A percentile compares a stretch with the other conserved stretches of the same genome.
Evolutionary conservation across 495 filamentous ascomycete species (phyloP).

Genomic region (Diplogelasinospora grovesii): DNA sequence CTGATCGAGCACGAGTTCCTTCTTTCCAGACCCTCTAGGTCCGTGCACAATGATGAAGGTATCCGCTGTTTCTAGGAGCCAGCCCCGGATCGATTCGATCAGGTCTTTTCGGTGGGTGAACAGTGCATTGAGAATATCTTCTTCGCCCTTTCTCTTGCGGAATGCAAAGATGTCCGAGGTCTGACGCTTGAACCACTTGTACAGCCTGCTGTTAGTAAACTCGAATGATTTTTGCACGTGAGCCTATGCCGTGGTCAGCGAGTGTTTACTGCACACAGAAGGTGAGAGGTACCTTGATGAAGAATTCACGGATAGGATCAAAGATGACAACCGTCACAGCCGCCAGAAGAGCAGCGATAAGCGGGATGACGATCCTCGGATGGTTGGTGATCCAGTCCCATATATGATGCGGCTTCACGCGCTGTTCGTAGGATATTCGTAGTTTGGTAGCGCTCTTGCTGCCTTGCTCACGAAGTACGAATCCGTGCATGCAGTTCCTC

Average conservation of each 20-base stretch:
- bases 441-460: constrained; percentile 68
- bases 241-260: constrained; percentile 26
- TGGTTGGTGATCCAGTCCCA: constrained; percentile 87
- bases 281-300: constrained; percentile 52
- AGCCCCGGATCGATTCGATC: constrained; percentile 75
- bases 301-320: constrained; percentile 87
- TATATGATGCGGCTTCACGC: constrained; percentile 66
- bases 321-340: constrained; percentile 86
- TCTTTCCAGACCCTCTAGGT: constrained; percentile 85
- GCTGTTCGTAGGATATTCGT: constrained; percentile 74
- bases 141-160: constrained; percentile 47
- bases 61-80: constrained; percentile 77
- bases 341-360: constrained; percentile 70
- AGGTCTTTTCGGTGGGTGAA: constrained; percentile 81
- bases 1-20: constrained; percentile 78
- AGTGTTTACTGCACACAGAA: too few relatives aligned
- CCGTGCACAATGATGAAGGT: constrained; percentile 95
- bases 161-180: constrained; percentile 60
- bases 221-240: constrained; percentile 76
- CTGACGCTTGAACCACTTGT: constrained; percentile 75
- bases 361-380: constrained; percentile 80
- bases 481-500: constrained; percentile 89
- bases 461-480: constrained; percentile 61
- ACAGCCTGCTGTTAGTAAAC: constrained; percentile 59
- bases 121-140: constrained; percentile 67